Evolutionary conservation across 2,329 filamentous ascomycete genomes (phyloP).

Genomic region (Byssochlamys sp.): DNA sequence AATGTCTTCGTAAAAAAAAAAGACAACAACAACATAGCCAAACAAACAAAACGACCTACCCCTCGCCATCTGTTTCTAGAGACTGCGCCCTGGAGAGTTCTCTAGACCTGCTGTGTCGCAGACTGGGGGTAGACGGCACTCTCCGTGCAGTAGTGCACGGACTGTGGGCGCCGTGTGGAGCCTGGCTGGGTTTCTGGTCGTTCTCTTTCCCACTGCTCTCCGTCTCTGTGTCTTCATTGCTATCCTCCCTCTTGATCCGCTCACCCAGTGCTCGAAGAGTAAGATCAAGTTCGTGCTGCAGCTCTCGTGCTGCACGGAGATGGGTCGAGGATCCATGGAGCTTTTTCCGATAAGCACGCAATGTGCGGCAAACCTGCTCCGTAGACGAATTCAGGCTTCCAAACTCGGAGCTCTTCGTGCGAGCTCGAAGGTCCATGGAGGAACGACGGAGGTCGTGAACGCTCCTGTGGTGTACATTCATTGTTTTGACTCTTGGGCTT

Average conservation of each 20-base stretch:
- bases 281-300: constrained; percentile 48
- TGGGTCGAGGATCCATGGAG: constrained; percentile 41
- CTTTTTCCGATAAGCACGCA: constrained; percentile 52
- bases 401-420: constrained; percentile 38
- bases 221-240: constrained; percentile 25
- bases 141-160: constrained; percentile 19
- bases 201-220: constrained; percentile 33
- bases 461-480: constrained; percentile 19
- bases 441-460: constrained; percentile 33
- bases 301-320: constrained; percentile 43
- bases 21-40: no score
- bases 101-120: constrained; percentile 16
- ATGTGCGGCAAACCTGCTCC: constrained; percentile 48
- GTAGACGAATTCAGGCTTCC: constrained; percentile 44
- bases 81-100: constrained; percentile 23
- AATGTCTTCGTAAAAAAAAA: constrained; percentile 1
- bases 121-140: constrained; percentile 27
- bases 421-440: constrained; percentile 43
- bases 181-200: constrained; percentile 10
- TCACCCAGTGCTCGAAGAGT: constrained; percentile 26
- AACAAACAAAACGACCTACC: background rate
- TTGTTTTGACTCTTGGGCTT: constrained; percentile 24
- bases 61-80: constrained; percentile 18
- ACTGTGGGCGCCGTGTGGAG: constrained; percentile 16
- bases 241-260: constrained; percentile 20